Conservation (phyloP, 331 rosid species). For the Ulmus americana region DNA sequence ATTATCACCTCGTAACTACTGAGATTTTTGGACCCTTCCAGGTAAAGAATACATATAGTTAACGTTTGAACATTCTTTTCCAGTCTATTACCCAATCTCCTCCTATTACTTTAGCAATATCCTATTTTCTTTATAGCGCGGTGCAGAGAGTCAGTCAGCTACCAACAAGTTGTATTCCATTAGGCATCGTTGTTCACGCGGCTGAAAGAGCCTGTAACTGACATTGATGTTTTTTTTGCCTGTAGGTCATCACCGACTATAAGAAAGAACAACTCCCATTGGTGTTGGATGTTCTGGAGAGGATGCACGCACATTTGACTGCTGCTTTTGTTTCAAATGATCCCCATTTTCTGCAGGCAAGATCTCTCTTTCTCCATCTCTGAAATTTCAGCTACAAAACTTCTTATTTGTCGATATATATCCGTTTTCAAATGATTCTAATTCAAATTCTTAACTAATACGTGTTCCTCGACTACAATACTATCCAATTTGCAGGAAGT, state of each 20-base stretch:
- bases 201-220: not conserved
- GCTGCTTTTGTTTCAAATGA: slow-evolving; percentile 94
- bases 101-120: not conserved
- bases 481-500: slow-evolving; percentile 54
- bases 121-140: too few species aligned
- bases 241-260: slow-evolving; percentile 68
- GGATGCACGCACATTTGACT: slow-evolving; percentile 84
- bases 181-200: not conserved
- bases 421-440: not conserved
- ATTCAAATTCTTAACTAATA: not conserved
- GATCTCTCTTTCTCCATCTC: slow-evolving; percentile 17
- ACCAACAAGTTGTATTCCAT: not conserved
- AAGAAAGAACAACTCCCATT: slow-evolving; percentile 55
- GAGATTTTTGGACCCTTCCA: slow-evolving; percentile 95
- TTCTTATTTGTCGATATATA: too few species aligned
- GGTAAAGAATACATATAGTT: slow-evolving; percentile 35
- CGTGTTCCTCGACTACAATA: not conserved
- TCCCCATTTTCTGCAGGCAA: slow-evolving; percentile 70
- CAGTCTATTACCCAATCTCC: not conserved
- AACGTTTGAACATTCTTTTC: not conserved
- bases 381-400: too few species aligned
- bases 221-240: slow-evolving; percentile 13
- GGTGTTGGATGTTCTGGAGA: slow-evolving; percentile 79
- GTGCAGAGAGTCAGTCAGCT: not conserved
- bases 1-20: slow-evolving; percentile 69